Base-by-base conservation (phyloP, 164 flowering plant species). In the Litsea cubeba region DNA sequence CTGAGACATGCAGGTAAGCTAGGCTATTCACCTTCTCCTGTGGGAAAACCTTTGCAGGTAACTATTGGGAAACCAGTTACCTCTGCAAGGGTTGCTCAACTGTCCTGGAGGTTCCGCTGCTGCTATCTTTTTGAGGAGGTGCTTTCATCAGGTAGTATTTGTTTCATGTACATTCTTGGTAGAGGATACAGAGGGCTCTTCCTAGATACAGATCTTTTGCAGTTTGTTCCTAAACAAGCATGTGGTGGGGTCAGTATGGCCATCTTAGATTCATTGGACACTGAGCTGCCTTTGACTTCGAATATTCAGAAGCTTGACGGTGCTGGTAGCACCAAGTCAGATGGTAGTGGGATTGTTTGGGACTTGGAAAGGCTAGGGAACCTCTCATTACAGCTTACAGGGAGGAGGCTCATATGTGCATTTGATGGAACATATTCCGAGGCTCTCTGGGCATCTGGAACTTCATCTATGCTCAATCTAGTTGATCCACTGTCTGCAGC, bases 221-320 rank as follows among this genome's bases (percentile, higher is more conserved):
- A 82, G n/a, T 95, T 95, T 87, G 99, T 95, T 54, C 97, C 97
- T 58, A 90, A 93, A 73, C 94, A 92, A 82, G 97, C 99, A 64
- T 93, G 98, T 84, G 97, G 98, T 75, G 99, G 99, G 74, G 99
- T 93, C 71, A 90, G 87, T 76, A 95, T 95, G 99, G 95, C 98
- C 50, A 93, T 95, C 68, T 85, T 95, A 75, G 97, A 95, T 82
- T 84, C 94, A 10, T 84, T 95, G 78, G 99, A 95, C 70, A 76
- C 90, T 76, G 99, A 95, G 67, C 71, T 83, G 76, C 78, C 91
- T 76, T 68, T 84, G 80, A 80, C 84, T 68, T 80, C 92, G 12
- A 88, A 75, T 78, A 50, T 75, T 4, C 99, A 90, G 79, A 92
- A 78, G 85, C 80, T 79, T 67, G 98, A 93, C n/a, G 75, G 79